Evolutionary conservation across 768 basidiomycete genomes (phyloP).

Genomic region (Boletus tylopilopsis): DNA sequence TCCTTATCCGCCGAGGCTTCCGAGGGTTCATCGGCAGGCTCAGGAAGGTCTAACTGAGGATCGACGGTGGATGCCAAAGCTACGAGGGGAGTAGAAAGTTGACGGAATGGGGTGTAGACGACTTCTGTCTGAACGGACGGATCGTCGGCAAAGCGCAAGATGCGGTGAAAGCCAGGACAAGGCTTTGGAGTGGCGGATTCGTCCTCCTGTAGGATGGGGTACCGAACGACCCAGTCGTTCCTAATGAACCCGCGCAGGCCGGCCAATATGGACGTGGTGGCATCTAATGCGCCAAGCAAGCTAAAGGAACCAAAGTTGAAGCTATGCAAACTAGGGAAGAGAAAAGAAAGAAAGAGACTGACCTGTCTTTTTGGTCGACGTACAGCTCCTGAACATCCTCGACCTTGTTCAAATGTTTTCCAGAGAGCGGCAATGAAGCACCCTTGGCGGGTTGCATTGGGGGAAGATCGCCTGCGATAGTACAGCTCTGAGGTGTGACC

Average conservation of each 20-base stretch:
- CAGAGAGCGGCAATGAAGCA: conserved; percentile 8
- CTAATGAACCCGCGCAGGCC: conserved; percentile 81
- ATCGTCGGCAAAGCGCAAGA: conserved; percentile 84
- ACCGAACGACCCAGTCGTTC: conserved; percentile 83
- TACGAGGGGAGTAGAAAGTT: conserved; percentile 52
- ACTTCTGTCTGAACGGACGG: conserved; percentile 66
- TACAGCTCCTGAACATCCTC: conserved; percentile 78
- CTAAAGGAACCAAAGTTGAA: conserved; percentile 6
- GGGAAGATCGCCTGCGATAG: conserved; percentile 1
- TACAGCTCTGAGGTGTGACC: background rate
- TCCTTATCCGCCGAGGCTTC: conserved; percentile 30
- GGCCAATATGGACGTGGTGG: conserved; percentile 61
- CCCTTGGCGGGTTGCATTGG: conserved; percentile 18
- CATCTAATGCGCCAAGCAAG: conserved; percentile 72
- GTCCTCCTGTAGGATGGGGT: conserved; percentile 66
- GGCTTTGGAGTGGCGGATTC: conserved; percentile 21
- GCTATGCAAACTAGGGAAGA: background rate
- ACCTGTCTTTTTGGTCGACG: conserved; percentile 74
- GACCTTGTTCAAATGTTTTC: conserved; percentile 44
- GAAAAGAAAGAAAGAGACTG: conserved; percentile 21
- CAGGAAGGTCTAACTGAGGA: conserved; percentile 32
- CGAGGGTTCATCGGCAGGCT: conserved; percentile 11
- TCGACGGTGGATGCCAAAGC: conserved; percentile 55
- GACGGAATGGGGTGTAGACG: conserved; percentile 47
- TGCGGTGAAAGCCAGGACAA: conserved; percentile 53